A percentile compares a stretch with the other conserved stretches of the same genome.
Evolutionary conservation across 768 basidiomycete genomes (phyloP).

Genomic region (Lactifluus subvellereus): DNA sequence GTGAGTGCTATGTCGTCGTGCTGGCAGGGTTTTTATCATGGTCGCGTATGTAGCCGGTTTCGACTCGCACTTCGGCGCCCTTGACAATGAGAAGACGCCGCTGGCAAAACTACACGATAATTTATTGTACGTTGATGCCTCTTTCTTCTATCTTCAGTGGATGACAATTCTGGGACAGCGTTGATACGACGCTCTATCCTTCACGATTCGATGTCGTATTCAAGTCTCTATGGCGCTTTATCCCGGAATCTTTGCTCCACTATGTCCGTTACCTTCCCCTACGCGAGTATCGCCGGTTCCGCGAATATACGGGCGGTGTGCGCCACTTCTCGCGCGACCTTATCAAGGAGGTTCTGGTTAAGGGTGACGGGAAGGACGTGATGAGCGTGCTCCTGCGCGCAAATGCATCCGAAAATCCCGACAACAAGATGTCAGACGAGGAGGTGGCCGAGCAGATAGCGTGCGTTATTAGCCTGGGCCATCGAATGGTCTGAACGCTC

Average conservation of each 20-base stretch:
- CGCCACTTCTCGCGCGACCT: constrained; percentile 7
- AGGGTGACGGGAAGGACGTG: constrained; percentile 20
- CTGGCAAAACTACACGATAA: constrained; percentile 12
- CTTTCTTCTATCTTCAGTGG: neutral
- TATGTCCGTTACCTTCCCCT: constrained; percentile 20
- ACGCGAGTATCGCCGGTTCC: constrained; percentile 19
- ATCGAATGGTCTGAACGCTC: neutral
- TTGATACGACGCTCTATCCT: constrained; percentile 22
- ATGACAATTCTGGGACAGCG: constrained; percentile 2
- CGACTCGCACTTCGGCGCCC: constrained; percentile 18
- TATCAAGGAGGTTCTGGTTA: constrained; percentile 4
- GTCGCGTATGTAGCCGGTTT: constrained; percentile 17
- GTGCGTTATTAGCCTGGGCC: neutral
- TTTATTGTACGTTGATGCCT: constrained; percentile 14
- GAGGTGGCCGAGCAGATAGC: constrained; percentile 18
- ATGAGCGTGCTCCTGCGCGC: constrained; percentile 22
- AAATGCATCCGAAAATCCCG: constrained; percentile 11
- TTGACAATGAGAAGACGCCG: constrained; percentile 11
- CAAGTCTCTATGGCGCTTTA: constrained; percentile 15
- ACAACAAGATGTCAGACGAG: constrained; percentile 1
- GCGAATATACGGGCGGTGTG: constrained; percentile 11
- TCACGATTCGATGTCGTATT: constrained; percentile 17
- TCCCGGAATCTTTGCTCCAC: constrained; percentile 17
- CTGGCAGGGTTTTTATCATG: neutral
- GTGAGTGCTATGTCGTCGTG: constrained; percentile 8